These are phyloP conservation scores for Moniliophthora roreri DNA, from an alignment of 1,284 basidiomycete genomes.

Conservation along the genomic window DNA sequence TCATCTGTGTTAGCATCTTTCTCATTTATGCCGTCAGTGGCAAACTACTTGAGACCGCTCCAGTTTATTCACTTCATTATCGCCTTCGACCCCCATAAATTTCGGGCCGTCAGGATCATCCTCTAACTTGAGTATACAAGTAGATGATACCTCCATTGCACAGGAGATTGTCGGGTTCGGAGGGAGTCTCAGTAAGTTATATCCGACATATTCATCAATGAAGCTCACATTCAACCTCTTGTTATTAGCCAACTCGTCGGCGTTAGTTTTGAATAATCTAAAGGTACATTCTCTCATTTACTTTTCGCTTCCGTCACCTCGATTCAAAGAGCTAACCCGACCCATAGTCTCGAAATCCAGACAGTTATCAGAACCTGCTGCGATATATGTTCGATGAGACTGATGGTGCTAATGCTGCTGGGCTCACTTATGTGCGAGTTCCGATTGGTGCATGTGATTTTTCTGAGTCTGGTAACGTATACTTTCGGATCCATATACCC, in stretches of 20 bases:
- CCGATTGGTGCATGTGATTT: conserved; percentile 34
- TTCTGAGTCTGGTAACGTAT: conserved; percentile 17
- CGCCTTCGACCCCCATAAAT: conserved; percentile 35
- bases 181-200: conserved; percentile 28
- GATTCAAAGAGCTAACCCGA: background rate
- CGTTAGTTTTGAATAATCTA: conserved; percentile 28
- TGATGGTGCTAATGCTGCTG: conserved; percentile 29
- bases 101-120: conserved; percentile 30
- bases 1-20: background rate
- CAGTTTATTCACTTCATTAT: conserved; percentile 33
- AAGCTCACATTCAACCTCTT: background rate
- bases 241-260: conserved; percentile 31
- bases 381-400: conserved; percentile 26
- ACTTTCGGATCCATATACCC: background rate
- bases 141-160: conserved; percentile 23
- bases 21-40: conserved; percentile 26
- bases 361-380: conserved; percentile 29
- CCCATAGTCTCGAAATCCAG: conserved; percentile 21
- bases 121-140: conserved; percentile 27
- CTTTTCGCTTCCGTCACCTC: background rate
- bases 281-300: conserved; percentile 22
- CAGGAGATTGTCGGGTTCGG: conserved; percentile 33
- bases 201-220: background rate
- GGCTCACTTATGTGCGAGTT: conserved; percentile 30
- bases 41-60: conserved; percentile 41